These are phyloP conservation scores for Phytophthora sp. DNA, from an alignment of 352 stramenopile genomes.

Conservation along the genomic window DNA sequence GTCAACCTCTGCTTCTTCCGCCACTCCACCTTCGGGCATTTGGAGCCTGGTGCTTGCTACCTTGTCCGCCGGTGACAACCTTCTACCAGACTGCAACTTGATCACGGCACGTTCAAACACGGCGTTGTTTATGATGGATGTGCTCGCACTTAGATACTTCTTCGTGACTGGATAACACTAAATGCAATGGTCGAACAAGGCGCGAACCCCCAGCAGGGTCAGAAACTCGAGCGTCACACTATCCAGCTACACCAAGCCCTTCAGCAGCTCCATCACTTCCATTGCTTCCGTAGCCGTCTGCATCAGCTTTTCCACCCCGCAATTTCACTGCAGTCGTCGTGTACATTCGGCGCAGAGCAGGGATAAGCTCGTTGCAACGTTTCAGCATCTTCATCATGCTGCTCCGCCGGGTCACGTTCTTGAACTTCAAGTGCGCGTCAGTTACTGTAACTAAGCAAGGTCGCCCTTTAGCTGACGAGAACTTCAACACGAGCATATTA, in stretches of 20 bases:
- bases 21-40: too few species aligned
- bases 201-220: not conserved
- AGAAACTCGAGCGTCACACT: not conserved
- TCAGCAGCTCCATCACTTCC: not conserved
- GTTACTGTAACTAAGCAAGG: not conserved
- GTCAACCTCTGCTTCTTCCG: too few species aligned
- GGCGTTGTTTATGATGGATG: not conserved
- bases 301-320: not conserved
- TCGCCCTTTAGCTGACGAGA: not conserved
- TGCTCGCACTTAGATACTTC: not conserved
- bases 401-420: slow-evolving; percentile 1
- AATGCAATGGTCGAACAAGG: slow-evolving; percentile 3
- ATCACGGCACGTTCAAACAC: not conserved
- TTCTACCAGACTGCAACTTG: slow-evolving; percentile 1
- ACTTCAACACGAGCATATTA: slow-evolving; percentile 1
- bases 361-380: slow-evolving; percentile 3
- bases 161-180: not conserved
- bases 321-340: not conserved
- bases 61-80: slow-evolving; percentile 1
- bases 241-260: not conserved
- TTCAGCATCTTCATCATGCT: slow-evolving; percentile 17
- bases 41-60: not conserved
- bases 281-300: not conserved
- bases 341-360: not conserved
- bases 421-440: not conserved